Evolutionary conservation across 371 early-diverging fungal genomes (phyloP).

Genomic region (Chytridium lagenaria): DNA sequence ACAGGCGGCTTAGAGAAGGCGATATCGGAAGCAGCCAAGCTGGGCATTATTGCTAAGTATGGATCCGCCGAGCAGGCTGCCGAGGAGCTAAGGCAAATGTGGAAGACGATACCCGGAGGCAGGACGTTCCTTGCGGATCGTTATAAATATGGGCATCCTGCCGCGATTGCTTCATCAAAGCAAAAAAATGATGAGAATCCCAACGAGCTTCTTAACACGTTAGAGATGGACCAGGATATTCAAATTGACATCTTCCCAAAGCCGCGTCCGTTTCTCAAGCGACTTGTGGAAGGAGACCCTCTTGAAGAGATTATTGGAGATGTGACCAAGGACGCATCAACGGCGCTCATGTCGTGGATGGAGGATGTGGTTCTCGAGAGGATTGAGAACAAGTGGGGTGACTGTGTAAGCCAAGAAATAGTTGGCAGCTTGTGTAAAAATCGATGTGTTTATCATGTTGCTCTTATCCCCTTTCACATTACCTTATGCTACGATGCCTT

Average conservation of each 20-base stretch:
- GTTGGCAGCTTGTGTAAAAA: no score
- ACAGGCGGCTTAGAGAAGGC: conserved; percentile 7
- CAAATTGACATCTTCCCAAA: conserved; percentile 3
- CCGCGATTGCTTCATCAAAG: background rate
- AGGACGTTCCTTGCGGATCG: background rate
- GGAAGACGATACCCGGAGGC: background rate
- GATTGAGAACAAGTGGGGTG: background rate
- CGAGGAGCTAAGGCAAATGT: background rate
- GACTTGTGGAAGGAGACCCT: conserved; percentile 1
- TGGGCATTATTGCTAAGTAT: conserved; percentile 3
- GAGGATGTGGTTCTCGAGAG: background rate
- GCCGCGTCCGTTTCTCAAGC: background rate
- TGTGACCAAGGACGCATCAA: background rate
- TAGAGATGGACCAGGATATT: conserved; percentile 5
- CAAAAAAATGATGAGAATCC: background rate
- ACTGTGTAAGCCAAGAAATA: no score
- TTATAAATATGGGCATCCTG: background rate
- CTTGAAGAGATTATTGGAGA: background rate
- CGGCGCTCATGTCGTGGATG: background rate
- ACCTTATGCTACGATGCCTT: no score
- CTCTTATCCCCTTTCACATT: no score
- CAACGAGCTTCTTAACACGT: background rate
- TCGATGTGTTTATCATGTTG: no score
- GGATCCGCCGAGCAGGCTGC: background rate
- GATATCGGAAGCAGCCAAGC: background rate